Base-by-base conservation (phyloP, 768 basidiomycete genomes). In the Crepidotus variabilis region DNA sequence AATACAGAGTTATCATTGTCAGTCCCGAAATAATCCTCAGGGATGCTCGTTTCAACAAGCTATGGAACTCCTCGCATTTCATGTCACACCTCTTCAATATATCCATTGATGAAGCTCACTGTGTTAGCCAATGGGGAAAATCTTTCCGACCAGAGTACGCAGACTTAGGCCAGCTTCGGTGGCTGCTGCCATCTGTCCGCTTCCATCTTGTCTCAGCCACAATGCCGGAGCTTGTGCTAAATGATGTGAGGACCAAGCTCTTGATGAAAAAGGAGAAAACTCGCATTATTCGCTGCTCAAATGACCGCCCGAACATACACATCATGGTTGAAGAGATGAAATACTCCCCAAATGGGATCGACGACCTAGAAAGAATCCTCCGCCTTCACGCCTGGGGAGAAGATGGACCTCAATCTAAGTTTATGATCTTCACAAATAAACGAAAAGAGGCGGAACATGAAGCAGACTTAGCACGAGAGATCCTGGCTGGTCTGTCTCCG, bases 31-130 rank as follows among this genome's bases (percentile, higher is more conserved):
- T 33, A 18, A 57, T 62, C 8, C 21, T 51, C 8, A 43, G 56
- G 6, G 50, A 58, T 22, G 18, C 10, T 18, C 46, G 50, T 3
- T 57, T 57, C 24, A n/a, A n/a, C n/a, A n/a, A n/a, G 3, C 23
- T 50, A 5, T 50, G 48, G 48, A 46, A 23, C 48, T 59, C n/a
- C 5, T 47, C 56, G 22, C 46, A 11, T 6, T 72, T 72, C 51
- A 60, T 57, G 0, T 57, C 62, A 3, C 24, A 55, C 10, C 54
- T 75, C 0, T 60, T 74, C 46, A 64, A 66, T 46, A 55, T 77
- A 1, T 56, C 68, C n/a, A n/a, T 72, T 39, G 72, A 75, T 53
- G 69, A 75, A 51, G 72, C 57, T 0, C 74, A 75, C 50, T 74
- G 73, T 55, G 61, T 75, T 33, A 68, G 60, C 35, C 53, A 62